Evolutionary conservation across 768 basidiomycete genomes (phyloP).

Genomic region (Tricholoma hemisulphureum): DNA sequence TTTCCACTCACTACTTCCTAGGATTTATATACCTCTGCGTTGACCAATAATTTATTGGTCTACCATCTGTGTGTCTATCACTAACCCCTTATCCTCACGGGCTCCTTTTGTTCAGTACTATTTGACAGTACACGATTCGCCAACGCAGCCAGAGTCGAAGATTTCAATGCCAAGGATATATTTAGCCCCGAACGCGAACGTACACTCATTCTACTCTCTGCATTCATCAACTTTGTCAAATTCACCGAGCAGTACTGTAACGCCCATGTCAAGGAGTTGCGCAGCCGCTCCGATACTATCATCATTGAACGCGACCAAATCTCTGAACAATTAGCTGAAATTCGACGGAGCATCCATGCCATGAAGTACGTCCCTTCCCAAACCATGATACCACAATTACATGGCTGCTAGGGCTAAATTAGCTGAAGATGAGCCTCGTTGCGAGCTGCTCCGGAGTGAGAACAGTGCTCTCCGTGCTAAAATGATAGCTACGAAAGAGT

Average conservation of each 20-base stretch:
- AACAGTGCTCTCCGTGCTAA: slow-evolving; percentile 61
- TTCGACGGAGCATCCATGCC: slow-evolving; percentile 49
- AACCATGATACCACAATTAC: not conserved
- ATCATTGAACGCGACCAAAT: slow-evolving; percentile 63
- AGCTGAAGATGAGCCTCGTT: slow-evolving; percentile 67
- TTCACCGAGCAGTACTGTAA: slow-evolving; percentile 75
- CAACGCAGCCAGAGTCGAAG: slow-evolving; percentile 66
- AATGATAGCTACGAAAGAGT: slow-evolving; percentile 69
- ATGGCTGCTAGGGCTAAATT: slow-evolving; percentile 49
- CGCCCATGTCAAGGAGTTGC: slow-evolving; percentile 58
- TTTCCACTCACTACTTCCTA: slow-evolving; percentile 24
- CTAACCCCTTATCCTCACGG: not conserved
- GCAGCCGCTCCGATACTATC: slow-evolving; percentile 55
- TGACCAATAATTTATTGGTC: slow-evolving; percentile 63
- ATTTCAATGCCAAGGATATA: slow-evolving; percentile 77
- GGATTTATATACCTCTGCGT: slow-evolving; percentile 64
- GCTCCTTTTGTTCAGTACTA: not conserved
- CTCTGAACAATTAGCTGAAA: slow-evolving; percentile 43
- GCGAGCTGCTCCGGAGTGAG: slow-evolving; percentile 56
- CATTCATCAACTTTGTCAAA: slow-evolving; percentile 91
- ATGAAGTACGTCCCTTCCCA: slow-evolving; percentile 48
- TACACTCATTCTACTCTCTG: slow-evolving; percentile 74
- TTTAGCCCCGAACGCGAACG: slow-evolving; percentile 71
- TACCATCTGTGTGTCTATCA: slow-evolving; percentile 60
- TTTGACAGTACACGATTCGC: slow-evolving; percentile 62